phyloP scores from a whole-genome alignment of 495 filamentous ascomycete genomes.

The Penicillium argentinense region DNA sequence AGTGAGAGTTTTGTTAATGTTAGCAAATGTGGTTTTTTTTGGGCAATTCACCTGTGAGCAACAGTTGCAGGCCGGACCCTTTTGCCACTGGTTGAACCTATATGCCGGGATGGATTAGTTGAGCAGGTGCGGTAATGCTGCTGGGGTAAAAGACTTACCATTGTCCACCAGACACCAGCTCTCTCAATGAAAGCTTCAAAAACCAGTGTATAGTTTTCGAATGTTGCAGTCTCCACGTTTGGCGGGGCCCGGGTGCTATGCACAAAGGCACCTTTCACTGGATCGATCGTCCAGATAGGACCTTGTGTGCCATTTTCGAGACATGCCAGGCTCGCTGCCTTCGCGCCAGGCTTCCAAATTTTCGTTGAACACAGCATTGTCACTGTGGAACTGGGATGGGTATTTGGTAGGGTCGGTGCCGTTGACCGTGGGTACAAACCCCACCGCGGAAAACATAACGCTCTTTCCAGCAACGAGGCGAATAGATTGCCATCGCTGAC shows the following conservation, averaged over 20 bases:
- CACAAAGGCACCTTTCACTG: slow-evolving; percentile 5
- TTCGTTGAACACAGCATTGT: slow-evolving; percentile 2
- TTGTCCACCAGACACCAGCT: slow-evolving; percentile 5
- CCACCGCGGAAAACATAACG: neutral
- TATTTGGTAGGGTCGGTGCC: neutral
- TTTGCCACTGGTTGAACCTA: neutral
- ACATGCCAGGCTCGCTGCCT: slow-evolving; percentile 6
- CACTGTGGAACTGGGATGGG: neutral
- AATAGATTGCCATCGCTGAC: slow-evolving; percentile 10
- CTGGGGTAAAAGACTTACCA: slow-evolving; percentile 2
- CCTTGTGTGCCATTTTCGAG: slow-evolving; percentile 3
- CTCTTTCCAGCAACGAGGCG: neutral
- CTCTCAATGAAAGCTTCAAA: slow-evolving; percentile 6
- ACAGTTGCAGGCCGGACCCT: slow-evolving; percentile 2
- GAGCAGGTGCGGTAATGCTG: too few species aligned
- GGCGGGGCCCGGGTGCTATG: slow-evolving; percentile 1
- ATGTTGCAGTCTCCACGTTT: neutral
- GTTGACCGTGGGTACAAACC: neutral
- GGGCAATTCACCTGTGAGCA: slow-evolving; percentile 3
- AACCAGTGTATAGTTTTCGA: slow-evolving; percentile 5
- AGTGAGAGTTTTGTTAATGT: neutral
- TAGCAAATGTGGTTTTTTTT: slow-evolving; percentile 2
- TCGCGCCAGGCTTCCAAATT: slow-evolving; percentile 5
- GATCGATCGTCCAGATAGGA: neutral
- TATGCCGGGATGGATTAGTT: too few species aligned